Conservation (phyloP, 352 stramenopile species). For the Globisporangium canariense region DNA sequence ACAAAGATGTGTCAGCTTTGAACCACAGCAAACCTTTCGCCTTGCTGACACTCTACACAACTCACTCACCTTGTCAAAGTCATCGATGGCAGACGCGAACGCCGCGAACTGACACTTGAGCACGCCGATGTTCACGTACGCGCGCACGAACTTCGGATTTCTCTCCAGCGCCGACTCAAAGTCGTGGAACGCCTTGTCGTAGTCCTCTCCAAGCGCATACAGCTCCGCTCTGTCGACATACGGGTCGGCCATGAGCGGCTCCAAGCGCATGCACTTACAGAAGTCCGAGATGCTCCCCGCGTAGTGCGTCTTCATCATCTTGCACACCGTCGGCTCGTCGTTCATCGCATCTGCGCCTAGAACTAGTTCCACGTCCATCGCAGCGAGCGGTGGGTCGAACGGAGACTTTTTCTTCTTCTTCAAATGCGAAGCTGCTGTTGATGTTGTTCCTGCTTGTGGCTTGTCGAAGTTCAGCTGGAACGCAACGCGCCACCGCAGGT, state of each 20-base stretch:
- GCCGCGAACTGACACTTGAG: slow-evolving; percentile 75
- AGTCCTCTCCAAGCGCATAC: slow-evolving; percentile 59
- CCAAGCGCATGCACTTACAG: slow-evolving; percentile 55
- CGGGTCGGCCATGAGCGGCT: slow-evolving; percentile 47
- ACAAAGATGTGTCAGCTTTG: neutral
- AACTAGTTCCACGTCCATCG: slow-evolving; percentile 43
- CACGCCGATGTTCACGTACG: slow-evolving; percentile 60
- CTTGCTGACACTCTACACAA: neutral
- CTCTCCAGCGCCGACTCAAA: slow-evolving; percentile 48
- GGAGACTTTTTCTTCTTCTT: slow-evolving; percentile 25
- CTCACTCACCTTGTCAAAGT: slow-evolving; percentile 45
- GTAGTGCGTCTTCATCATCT: slow-evolving; percentile 56
- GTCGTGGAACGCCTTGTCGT: slow-evolving; percentile 56
- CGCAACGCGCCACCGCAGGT: slow-evolving; percentile 54
- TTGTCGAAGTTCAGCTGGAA: slow-evolving; percentile 46
- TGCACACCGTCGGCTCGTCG: slow-evolving; percentile 36
- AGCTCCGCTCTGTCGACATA: slow-evolving; percentile 72
- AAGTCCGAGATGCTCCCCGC: slow-evolving; percentile 55
- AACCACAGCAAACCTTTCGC: neutral
- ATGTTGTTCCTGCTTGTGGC: neutral
- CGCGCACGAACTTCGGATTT: slow-evolving; percentile 45
- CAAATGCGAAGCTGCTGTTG: neutral
- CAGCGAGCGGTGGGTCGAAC: slow-evolving; percentile 38
- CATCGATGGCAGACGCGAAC: slow-evolving; percentile 57
- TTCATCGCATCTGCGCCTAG: slow-evolving; percentile 45